These are phyloP conservation scores for Fragaria ananassa DNA, from an alignment of 306 rosid genomes.

Conservation along the genomic window DNA sequence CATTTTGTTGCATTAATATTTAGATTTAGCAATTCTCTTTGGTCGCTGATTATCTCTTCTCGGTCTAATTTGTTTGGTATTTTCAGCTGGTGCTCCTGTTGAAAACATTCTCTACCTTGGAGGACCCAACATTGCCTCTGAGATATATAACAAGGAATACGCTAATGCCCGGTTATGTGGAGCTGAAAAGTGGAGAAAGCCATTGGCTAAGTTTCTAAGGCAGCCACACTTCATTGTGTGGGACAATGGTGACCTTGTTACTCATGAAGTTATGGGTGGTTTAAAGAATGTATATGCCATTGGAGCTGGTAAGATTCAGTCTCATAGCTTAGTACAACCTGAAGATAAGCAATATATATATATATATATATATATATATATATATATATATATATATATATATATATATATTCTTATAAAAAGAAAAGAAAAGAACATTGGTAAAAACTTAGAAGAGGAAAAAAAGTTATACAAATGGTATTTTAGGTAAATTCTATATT, in stretches of 20 bases:
- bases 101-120: slow-evolving; percentile 95
- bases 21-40: neutral
- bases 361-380: no score
- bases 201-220: slow-evolving; percentile 82
- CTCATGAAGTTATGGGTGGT: slow-evolving; percentile 99
- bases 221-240: slow-evolving; percentile 90
- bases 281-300: slow-evolving; percentile 94
- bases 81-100: slow-evolving; percentile 76
- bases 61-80: neutral
- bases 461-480: neutral
- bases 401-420: neutral
- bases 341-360: neutral
- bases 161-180: slow-evolving; percentile 98
- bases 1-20: no score
- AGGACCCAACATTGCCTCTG: slow-evolving; percentile 96
- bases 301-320: slow-evolving; percentile 76
- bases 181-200: slow-evolving; percentile 87
- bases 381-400: no score
- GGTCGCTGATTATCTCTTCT: neutral
- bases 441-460: no score
- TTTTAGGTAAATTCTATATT: neutral
- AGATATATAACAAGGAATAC: slow-evolving; percentile 86
- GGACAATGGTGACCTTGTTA: slow-evolving; percentile 95
- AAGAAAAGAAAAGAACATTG: neutral
- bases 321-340: slow-evolving; percentile 9